Conservation (phyloP, 495 filamentous ascomycete species). For the Pseudotulostoma volvatum region DNA sequence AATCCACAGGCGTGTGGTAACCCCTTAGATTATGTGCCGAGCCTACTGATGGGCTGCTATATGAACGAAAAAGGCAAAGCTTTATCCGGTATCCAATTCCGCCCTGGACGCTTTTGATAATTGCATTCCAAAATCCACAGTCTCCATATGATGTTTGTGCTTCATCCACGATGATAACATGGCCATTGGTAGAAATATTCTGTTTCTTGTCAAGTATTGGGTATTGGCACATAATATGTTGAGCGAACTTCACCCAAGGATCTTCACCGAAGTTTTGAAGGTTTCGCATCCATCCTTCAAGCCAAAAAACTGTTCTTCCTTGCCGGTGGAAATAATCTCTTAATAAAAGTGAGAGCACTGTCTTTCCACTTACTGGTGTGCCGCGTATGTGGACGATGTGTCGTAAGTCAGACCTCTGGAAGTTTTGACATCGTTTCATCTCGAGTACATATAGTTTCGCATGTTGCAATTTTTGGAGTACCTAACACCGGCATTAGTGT, state of each 20-base stretch:
- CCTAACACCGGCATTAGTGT: not conserved
- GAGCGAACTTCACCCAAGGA: slow-evolving; percentile 1
- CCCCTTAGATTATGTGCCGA: not conserved
- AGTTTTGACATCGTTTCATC: slow-evolving; percentile 1
- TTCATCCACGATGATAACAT: too few relatives aligned
- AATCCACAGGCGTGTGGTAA: not conserved
- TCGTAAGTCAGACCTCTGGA: too few relatives aligned
- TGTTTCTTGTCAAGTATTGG: slow-evolving; percentile 1
- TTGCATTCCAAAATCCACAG: slow-evolving; percentile 5
- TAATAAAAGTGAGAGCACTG: too few relatives aligned
- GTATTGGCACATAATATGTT: slow-evolving; percentile 1
- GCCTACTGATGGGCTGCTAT: slow-evolving; percentile 4
- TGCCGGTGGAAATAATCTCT: too few relatives aligned
- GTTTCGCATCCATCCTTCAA: not conserved
- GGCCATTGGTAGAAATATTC: not conserved
- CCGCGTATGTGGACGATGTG: too few relatives aligned
- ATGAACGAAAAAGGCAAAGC: slow-evolving; percentile 11
- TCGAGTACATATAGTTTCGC: not conserved
- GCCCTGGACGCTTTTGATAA: slow-evolving; percentile 7
- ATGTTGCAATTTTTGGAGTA: not conserved
- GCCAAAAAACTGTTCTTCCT: slow-evolving; percentile 1
- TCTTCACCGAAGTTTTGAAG: not conserved
- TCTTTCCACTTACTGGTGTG: too few relatives aligned
- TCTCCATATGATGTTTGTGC: slow-evolving; percentile 10
- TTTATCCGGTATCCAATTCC: slow-evolving; percentile 4